phyloP scores from a whole-genome alignment of 2,329 filamentous ascomycete genomes.

The Monilinia fructicola region DNA sequence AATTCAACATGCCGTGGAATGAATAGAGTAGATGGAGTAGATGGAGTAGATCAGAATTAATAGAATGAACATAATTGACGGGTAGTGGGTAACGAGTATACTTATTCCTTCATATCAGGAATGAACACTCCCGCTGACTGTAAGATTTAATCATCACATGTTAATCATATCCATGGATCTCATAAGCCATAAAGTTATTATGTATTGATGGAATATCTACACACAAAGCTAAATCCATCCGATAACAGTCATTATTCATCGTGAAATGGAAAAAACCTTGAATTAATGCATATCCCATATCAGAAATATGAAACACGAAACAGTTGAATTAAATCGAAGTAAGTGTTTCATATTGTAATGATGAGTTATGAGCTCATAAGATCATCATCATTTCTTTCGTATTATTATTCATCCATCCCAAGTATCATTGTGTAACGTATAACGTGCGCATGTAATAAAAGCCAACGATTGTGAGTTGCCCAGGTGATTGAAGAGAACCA shows the following conservation, averaged over 20 bases:
- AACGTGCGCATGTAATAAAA: neutral
- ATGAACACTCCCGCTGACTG: too few relatives aligned
- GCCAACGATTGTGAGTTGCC: neutral
- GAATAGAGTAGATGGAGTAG: too few relatives aligned
- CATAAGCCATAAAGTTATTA: neutral
- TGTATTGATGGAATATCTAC: conserved; percentile 11
- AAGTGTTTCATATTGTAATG: conserved; percentile 2
- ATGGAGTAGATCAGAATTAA: too few relatives aligned
- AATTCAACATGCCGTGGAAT: too few relatives aligned
- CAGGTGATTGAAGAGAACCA: neutral
- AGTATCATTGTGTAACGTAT: neutral
- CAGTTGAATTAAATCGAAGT: neutral
- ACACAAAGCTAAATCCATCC: conserved; percentile 2
- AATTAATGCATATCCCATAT: neutral
- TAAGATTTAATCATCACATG: neutral
- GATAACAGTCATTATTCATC: neutral
- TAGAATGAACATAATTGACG: too few relatives aligned
- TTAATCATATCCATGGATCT: neutral
- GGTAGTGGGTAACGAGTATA: too few relatives aligned
- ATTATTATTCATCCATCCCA: neutral
- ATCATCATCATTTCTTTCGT: neutral
- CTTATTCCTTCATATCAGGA: neutral
- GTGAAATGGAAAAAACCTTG: neutral
- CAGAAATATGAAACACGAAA: neutral
- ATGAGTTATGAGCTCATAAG: neutral